Base-by-base conservation (phyloP, 805 yeast species). In the Dipodascus geniculatus region DNA sequence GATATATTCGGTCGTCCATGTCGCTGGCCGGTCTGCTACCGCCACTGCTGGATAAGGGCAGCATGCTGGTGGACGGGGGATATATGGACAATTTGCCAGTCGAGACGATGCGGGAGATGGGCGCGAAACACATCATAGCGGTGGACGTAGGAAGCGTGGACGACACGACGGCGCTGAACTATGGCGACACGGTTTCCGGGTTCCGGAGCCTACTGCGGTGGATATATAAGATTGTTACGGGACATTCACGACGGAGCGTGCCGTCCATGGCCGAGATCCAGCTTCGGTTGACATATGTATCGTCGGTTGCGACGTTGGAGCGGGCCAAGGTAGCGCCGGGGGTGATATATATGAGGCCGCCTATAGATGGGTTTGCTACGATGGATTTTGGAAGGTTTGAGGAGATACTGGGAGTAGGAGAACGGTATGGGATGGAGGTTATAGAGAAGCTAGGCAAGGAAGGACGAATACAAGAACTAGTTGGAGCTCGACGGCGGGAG, bases 231-330 rank as follows among this genome's bases (percentile, higher is more conserved):
- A 95, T 96, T 3, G 89, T 91, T 63, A 85, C 96, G 0, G 73
- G 75, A 14, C 84, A 84, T 61, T 95, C 97, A 2, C 84, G 85
- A 65, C 17, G 44, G 14, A 83, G 85, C 65, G 87, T 88, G 3
- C 99, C 99, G 2, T 86, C 85, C 53, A 82, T 93, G 86, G 88
- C 96, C 58, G 99, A 91, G 64, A 88, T 91, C 55, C 99, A 91
- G 70, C 77, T 88, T 72, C 75, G 98, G 54, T 72, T 91, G 56
- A 96, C 97, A 0, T 91, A 93, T 66, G 99, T 91, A 42, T 87
- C 96, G 0, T 87, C 96, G 51, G 99, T 91, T 1, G 86, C 86
- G 68, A 97, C 97, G 0, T 71, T 93, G 50, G 96, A 91, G 62
- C 75, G 77, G 55, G 97, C 96, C 1, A 93, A 91, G 65, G 72